Evolutionary conservation across 2,329 filamentous ascomycete species (phyloP), one percentile per base, ranked within the genome.

Genomic region (Xylaria sp.): DNA sequence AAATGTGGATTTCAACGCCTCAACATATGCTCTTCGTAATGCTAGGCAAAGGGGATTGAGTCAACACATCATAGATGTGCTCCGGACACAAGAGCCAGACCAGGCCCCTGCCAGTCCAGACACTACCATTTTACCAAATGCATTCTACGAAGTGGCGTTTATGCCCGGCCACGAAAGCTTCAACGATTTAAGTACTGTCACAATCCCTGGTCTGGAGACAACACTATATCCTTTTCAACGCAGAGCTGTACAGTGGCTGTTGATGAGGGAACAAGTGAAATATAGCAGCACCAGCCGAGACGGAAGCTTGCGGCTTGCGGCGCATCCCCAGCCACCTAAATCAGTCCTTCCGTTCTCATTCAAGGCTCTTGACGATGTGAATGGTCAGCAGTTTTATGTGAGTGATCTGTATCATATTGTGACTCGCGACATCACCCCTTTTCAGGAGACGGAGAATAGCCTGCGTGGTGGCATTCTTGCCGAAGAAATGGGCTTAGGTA

Each of bases 401-500:
- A 93, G 89, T 70, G 81, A 87, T 56, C 75, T 91, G 0, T 85
- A 89, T 53, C 86, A 88, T 25, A 75, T 86, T 13, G 78, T 87
- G 4, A 82, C 85, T 1, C 77, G 78, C 37, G 80, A 89, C 69
- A 62, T 79, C 8, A 62, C 71, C 0, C 69, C 76, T 2, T 86
- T 86, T 56, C 73, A 74, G 33, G 72, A 77, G 44, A 61, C 73
- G 21, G 76, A 84, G 53, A 71, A 73, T n/a, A 65, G 68, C 0
- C 60, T 85, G 10, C 81, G 75, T 46, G 85, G 87, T 11, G 90
- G 90, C 0, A 88, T 92, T 48, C 77, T 94, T 4, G 87, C 90
- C 0, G 91, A 94, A 71, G 91, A 94, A 74, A 94, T 94, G 91
- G 91, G 91, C 0, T 78, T 94, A 1, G 91, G 91, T 1, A 94